phyloP scores from a whole-genome alignment of 139 green algal species.

The Dunaliella primolecta region DNA sequence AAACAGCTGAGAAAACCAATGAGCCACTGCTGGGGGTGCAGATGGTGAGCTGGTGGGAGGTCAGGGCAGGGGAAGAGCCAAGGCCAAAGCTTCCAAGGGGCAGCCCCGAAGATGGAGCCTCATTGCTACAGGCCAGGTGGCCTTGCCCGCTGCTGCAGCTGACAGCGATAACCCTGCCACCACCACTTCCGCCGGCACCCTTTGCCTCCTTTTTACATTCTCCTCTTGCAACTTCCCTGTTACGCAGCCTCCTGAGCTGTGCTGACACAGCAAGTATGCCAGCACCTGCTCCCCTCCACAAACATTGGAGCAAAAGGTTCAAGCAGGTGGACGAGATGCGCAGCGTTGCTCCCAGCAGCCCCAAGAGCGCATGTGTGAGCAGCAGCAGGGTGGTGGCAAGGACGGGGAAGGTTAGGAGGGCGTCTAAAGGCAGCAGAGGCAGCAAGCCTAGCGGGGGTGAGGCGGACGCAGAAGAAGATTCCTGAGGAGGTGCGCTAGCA shows the following conservation, averaged over 20 bases:
- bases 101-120: not conserved
- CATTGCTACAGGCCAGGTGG: not conserved
- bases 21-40: too few species aligned
- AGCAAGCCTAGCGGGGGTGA: not conserved
- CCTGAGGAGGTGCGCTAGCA: not conserved
- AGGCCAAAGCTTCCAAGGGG: not conserved
- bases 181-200: not conserved
- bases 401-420: not conserved
- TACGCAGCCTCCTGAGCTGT: too few species aligned
- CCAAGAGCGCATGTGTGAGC: not conserved
- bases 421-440: not conserved
- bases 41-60: too few species aligned
- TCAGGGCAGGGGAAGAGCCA: not conserved
- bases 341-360: not conserved
- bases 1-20: too few species aligned
- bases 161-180: not conserved
- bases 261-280: too few species aligned
- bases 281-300: not conserved
- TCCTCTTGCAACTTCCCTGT: not conserved
- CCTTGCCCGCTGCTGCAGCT: not conserved
- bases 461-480: too few species aligned
- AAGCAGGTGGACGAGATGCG: not conserved
- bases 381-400: not conserved
- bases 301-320: not conserved
- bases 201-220: not conserved